Evolutionary conservation across 768 basidiomycete species (phyloP), one percentile per base, ranked within the genome.

Genomic region (Amylocystis lapponica): DNA sequence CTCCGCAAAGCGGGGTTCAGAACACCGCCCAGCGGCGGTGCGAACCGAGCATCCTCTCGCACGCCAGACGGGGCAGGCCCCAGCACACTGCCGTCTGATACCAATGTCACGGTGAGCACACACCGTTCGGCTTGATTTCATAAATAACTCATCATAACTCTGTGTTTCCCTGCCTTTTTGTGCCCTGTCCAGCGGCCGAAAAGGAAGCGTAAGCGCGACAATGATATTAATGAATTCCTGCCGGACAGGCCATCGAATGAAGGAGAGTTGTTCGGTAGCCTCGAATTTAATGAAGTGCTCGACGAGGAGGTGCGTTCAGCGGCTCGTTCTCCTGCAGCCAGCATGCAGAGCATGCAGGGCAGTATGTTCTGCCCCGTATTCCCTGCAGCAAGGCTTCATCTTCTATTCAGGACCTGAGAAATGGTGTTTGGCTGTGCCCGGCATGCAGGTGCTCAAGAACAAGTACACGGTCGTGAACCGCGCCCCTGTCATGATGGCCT

Each of bases 401-500:
- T n/a, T 9, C n/a, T 20, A 6, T 27, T 19, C 10, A 11, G 16
- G 9, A 13, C 17, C 23, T 33, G 14, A 33, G 20, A 31, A 17
- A 38, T 20, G 13, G 29, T 37, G 21, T 16, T 31, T 45, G 44
- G n/a, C 34, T 35, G 45, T 27, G 30, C 17, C 20, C 41, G n/a
- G 30, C 20, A 25, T 27, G 27, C 46, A 91, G 87, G 60, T 70
- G 7, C 69, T 96, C 32, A 68, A 61, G 48, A 63, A 61, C 16
- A 83, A 89, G 51, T 71, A 68, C 7, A 71, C 78, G 16, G 72
- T 90, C 16, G 74, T 89, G 34, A 98, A 98, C 62, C 81, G 95
- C 19, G 94, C 95, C 1, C 95, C 95, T 0, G 72, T 97, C 34
- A 88, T 97, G 87, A 92, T 83, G 43, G 91, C 86, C 2, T 98